phyloP scores from a whole-genome alignment of 345 rosid genomes.

The Populus tremula region DNA sequence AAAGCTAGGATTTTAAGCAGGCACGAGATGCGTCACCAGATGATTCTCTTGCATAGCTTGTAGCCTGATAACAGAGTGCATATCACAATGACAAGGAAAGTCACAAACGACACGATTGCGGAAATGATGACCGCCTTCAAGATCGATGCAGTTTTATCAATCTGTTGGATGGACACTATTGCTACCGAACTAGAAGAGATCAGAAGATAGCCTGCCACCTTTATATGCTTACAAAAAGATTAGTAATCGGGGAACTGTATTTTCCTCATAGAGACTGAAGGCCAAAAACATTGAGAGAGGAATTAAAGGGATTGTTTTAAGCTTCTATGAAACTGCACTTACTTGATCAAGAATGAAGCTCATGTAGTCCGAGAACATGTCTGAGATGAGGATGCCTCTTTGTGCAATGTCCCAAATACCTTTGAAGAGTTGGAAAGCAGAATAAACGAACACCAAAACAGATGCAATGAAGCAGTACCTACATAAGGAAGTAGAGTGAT shows the following conservation, averaged over 20 bases:
- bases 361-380: slow-evolving; percentile 53
- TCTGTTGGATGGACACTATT: slow-evolving; percentile 37
- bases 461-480: slow-evolving; percentile 65
- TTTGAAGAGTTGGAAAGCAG: slow-evolving; percentile 67
- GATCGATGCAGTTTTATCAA: slow-evolving; percentile 29
- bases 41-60: slow-evolving; percentile 83
- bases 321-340: slow-evolving; percentile 9
- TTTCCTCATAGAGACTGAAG: background rate
- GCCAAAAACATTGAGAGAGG: background rate
- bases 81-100: slow-evolving; percentile 42
- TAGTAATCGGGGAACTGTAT: slow-evolving; percentile 5
- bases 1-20: background rate
- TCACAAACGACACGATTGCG: slow-evolving; percentile 43
- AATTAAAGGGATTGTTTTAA: background rate
- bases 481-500: slow-evolving; percentile 5
- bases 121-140: slow-evolving; percentile 44
- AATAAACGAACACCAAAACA: slow-evolving; percentile 45
- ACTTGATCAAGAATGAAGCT: slow-evolving; percentile 68
- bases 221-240: background rate
- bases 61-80: slow-evolving; percentile 61
- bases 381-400: slow-evolving; percentile 63
- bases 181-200: slow-evolving; percentile 62
- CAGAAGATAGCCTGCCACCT: slow-evolving; percentile 63
- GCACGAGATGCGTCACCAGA: slow-evolving; percentile 35
- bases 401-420: slow-evolving; percentile 62